These are phyloP conservation scores for Drosera spatulata DNA, from an alignment of 179 eudicot genomes.

Conservation along the genomic window DNA sequence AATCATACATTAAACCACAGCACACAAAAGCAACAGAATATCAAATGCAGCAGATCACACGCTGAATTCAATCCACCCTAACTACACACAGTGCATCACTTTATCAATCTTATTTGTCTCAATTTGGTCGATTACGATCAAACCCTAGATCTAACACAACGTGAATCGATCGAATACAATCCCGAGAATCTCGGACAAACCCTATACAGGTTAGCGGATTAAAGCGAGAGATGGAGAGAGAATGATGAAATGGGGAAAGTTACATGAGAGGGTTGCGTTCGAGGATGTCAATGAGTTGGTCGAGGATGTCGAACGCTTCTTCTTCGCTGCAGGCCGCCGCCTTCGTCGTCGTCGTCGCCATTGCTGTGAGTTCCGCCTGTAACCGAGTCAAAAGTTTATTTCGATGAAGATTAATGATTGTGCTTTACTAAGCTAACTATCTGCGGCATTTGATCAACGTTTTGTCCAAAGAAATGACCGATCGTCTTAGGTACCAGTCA, in stretches of 20 bases:
- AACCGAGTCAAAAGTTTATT: too few relatives aligned
- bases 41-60: neutral
- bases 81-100: too few relatives aligned
- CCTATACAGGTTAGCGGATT: slow-evolving; percentile 3
- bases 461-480: too few relatives aligned
- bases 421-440: too few relatives aligned
- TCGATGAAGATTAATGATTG: too few relatives aligned
- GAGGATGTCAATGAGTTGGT: slow-evolving; percentile 14
- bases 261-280: slow-evolving; percentile 29
- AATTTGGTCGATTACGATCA: neutral
- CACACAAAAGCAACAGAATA: neutral
- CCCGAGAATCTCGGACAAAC: neutral
- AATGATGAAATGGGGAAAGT: slow-evolving; percentile 2
- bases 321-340: slow-evolving; percentile 8
- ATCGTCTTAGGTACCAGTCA: too few relatives aligned
- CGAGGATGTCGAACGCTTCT: slow-evolving; percentile 13
- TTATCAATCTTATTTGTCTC: neutral
- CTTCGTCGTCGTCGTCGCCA: too few relatives aligned
- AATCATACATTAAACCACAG: neutral
- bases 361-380: too few relatives aligned
- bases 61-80: neutral
- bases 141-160: neutral
- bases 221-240: neutral
- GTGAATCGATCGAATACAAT: neutral
- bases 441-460: too few relatives aligned